These are phyloP conservation scores for Dendrobium catenatum DNA, from an alignment of 106 monocot species.

Conservation along the genomic window DNA sequence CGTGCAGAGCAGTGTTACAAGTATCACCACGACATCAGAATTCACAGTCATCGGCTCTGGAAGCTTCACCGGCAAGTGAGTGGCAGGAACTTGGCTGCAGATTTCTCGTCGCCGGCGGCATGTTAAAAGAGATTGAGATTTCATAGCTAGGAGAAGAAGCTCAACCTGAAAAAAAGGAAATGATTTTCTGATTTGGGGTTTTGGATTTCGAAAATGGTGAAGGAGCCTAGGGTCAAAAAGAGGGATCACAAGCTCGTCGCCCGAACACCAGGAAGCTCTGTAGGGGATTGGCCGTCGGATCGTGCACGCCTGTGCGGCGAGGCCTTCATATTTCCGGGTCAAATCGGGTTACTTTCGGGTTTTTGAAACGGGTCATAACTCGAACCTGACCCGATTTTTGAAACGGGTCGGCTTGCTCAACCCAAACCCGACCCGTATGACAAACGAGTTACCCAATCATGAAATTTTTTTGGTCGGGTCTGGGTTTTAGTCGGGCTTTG, in stretches of 20 bases:
- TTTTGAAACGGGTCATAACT: too few relatives aligned
- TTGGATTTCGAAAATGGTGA: constrained; percentile 8
- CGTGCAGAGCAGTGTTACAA: constrained; percentile 22
- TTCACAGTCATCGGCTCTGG: constrained; percentile 15
- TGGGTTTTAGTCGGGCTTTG: too few relatives aligned
- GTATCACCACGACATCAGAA: constrained; percentile 28
- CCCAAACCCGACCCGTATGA: too few relatives aligned
- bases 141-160: neutral
- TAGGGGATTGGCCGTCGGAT: neutral
- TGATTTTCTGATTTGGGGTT: neutral
- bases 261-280: neutral
- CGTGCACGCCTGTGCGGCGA: neutral
- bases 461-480: too few relatives aligned
- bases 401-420: too few relatives aligned
- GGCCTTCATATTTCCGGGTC: constrained; percentile 1
- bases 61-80: neutral
- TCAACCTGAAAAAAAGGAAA: neutral
- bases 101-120: constrained; percentile 7
- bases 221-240: constrained; percentile 39
- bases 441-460: too few relatives aligned
- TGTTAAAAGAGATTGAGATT: neutral
- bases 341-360: too few relatives aligned
- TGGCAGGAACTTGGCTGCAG: neutral
- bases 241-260: constrained; percentile 28
- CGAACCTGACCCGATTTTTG: too few relatives aligned